phyloP scores from a whole-genome alignment of 2,329 filamentous ascomycete genomes.

The Ophiostoma tasmaniense region DNA sequence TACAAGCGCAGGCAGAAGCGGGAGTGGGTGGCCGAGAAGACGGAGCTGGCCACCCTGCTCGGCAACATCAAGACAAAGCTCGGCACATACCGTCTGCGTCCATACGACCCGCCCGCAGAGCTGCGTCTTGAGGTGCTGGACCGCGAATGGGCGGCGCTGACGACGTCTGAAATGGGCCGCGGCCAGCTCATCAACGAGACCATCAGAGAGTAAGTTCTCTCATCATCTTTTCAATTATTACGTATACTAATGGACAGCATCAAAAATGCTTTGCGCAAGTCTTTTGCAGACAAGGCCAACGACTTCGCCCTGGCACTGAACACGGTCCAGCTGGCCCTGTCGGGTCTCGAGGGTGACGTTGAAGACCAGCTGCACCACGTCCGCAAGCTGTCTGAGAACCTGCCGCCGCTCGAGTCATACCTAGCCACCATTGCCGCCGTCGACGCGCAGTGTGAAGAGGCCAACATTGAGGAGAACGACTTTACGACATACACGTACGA shows the following conservation, averaged over 20 bases:
- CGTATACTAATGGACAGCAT: conserved; percentile 46
- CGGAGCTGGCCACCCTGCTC: conserved; percentile 81
- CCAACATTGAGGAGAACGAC: conserved; percentile 98
- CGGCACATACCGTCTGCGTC: conserved; percentile 82
- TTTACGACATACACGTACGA: conserved; percentile 99
- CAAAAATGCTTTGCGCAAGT: conserved; percentile 86
- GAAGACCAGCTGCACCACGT: conserved; percentile 91
- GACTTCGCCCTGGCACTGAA: conserved; percentile 94
- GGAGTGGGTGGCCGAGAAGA: conserved; percentile 96
- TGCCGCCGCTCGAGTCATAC: conserved; percentile 85
- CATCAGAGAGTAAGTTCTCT: conserved; percentile 67
- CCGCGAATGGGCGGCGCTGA: conserved; percentile 67
- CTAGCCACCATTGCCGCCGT: conserved; percentile 78
- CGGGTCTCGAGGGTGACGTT: conserved; percentile 91
- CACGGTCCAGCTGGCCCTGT: conserved; percentile 89
- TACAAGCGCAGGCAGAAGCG: conserved; percentile 90
- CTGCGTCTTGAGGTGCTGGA: conserved; percentile 77
- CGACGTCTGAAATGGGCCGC: conserved; percentile 75
- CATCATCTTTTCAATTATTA: background rate
- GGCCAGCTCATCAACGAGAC: conserved; percentile 97
- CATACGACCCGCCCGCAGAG: conserved; percentile 83
- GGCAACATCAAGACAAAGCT: conserved; percentile 99
- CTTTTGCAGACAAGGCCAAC: conserved; percentile 96
- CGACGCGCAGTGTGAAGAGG: conserved; percentile 84
- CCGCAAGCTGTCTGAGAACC: conserved; percentile 70